phyloP scores from a whole-genome alignment of 305 asterid species.

The Salvia sclarea region DNA sequence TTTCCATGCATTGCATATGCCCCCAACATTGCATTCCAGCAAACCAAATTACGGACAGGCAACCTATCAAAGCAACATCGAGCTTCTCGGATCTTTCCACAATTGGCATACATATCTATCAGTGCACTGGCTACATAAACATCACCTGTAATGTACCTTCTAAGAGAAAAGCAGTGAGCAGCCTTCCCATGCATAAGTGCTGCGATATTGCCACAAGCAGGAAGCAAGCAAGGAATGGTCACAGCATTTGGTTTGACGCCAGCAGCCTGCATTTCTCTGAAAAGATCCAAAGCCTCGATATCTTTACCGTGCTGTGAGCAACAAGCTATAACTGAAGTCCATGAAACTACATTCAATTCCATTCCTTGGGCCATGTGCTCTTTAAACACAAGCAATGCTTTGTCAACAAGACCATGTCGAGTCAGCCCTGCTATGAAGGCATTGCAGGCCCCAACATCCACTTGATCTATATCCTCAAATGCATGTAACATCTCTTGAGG shows the following conservation, averaged over 20 bases:
- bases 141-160: slow-evolving; percentile 48
- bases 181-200: slow-evolving; percentile 85
- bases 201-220: slow-evolving; percentile 90
- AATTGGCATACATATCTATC: slow-evolving; percentile 88
- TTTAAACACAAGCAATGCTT: slow-evolving; percentile 58
- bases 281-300: slow-evolving; percentile 74
- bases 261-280: slow-evolving; percentile 73
- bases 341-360: slow-evolving; percentile 83
- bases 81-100: slow-evolving; percentile 74
- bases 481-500: slow-evolving; percentile 54
- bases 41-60: slow-evolving; percentile 63
- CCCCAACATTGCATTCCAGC: slow-evolving; percentile 87
- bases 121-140: slow-evolving; percentile 84
- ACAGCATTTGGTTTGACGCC: slow-evolving; percentile 72
- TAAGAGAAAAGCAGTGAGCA: slow-evolving; percentile 74
- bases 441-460: slow-evolving; percentile 70
- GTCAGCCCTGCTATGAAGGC: slow-evolving; percentile 78
- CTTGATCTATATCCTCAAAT: slow-evolving; percentile 53
- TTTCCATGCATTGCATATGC: slow-evolving; percentile 90
- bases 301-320: slow-evolving; percentile 90
- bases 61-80: slow-evolving; percentile 59
- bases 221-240: slow-evolving; percentile 87
- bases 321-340: slow-evolving; percentile 89
- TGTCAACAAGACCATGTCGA: slow-evolving; percentile 69
- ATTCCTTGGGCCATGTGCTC: slow-evolving; percentile 43